Base-by-base conservation (phyloP, 257 asterid genomes). In the Solanum medicagineum region DNA sequence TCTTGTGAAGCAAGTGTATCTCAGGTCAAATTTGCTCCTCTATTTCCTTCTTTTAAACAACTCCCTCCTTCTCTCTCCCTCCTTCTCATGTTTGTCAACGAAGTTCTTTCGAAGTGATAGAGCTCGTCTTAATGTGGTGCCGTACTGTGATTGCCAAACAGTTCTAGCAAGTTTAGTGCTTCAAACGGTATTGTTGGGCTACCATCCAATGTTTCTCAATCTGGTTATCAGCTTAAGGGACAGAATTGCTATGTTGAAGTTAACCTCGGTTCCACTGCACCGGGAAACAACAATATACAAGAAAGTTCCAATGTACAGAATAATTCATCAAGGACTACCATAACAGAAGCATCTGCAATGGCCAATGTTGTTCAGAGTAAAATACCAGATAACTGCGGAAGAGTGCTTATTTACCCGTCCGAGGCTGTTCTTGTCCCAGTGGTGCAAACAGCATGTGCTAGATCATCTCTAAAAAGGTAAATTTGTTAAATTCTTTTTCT, bases 381-480 rank as follows among this genome's bases (percentile, higher is more conserved):
- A 87, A 86, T 89, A 56, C 90, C 91, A 79, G 96, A 90, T 82
- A 80, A 77, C 79, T 85, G 88, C 86, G 96, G 92, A 81, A 94
- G 92, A 85, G 86, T 86, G 80, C 93, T 94, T 85, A 90, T 95
- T 85, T 97, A 97, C 92, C 98, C 99, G 29, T 88, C 91, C 2
- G 99, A 97, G 92, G 97, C 98, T 75, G 97, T 97, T 40, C 93
- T 97, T 88, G 98, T 97, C 83, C 99, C 99, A 13, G 94, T 95
- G 88, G 91, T 95, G 94, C 98, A 92, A 92, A 90, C 98, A 74
- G 92, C 96, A 70, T 92, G 87, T 87, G 97, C 98, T 66, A 94
- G 95, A 87, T 95, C 98, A 51, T 94, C 97, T 89, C 86, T 97
- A 83, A 97, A 94, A 88, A 95, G 99, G 99, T 96, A 93, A 60